A percentile compares a stretch with the other conserved stretches of the same genome.
These are phyloP conservation scores for Cyberlindnera meyerae DNA, from an alignment of 805 yeast genomes.

Conservation along the genomic window DNA sequence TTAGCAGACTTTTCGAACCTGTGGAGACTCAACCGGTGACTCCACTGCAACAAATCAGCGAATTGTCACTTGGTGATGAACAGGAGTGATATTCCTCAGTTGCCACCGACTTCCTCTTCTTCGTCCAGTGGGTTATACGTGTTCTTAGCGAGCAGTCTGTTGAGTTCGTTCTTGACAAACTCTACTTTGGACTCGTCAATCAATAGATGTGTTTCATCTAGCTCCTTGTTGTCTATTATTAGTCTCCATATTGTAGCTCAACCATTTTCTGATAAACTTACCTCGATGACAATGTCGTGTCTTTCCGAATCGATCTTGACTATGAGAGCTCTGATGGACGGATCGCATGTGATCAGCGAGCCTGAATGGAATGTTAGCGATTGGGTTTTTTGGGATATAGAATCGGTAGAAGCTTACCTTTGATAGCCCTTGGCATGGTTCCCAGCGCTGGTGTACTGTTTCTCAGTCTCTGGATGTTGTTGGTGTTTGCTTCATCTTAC, in stretches of 20 bases:
- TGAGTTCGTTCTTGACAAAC: conserved; percentile 72
- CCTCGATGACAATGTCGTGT: conserved; percentile 65
- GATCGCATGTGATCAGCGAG: conserved; percentile 66
- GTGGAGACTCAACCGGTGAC: conserved; percentile 1
- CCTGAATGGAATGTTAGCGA: conserved; percentile 13
- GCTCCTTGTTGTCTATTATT: conserved; percentile 51
- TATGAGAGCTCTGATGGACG: conserved; percentile 84
- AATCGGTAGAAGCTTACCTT: conserved; percentile 31
- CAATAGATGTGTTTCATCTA: conserved; percentile 87
- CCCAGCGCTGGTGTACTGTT: too few species aligned
- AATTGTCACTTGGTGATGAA: background rate
- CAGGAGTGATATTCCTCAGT: too few species aligned
- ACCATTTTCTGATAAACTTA: conserved; percentile 12
- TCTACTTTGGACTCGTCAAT: conserved; percentile 75
- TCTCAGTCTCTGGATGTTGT: too few species aligned
- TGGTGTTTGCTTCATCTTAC: too few species aligned
- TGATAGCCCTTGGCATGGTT: conserved; percentile 49
- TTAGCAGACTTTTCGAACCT: conserved; percentile 28
- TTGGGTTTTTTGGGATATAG: background rate
- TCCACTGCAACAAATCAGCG: conserved; percentile 1
- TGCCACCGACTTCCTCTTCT: conserved; percentile 37
- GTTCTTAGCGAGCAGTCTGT: conserved; percentile 70
- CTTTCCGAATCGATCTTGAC: conserved; percentile 71
- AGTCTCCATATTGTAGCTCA: background rate
- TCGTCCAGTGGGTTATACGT: conserved; percentile 82